Percentiles rank a stretch among this genome's conserved stretches.
These are phyloP conservation scores for Nelumbo lutea DNA, from an alignment of 164 flowering plant genomes.

Conservation along the genomic window DNA sequence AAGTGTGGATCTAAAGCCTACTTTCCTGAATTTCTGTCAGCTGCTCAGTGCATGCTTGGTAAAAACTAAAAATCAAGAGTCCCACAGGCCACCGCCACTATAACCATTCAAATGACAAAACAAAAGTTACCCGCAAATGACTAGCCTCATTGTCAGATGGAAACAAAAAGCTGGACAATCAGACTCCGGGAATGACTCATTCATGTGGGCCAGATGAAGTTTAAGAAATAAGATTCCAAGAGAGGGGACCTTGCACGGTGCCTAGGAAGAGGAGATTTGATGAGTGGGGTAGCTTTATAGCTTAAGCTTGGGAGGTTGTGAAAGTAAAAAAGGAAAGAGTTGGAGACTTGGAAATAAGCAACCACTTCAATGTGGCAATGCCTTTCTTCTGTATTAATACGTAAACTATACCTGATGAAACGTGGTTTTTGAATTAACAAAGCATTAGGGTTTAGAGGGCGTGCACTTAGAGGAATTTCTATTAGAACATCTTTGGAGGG, in stretches of 20 bases:
- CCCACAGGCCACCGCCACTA: background rate
- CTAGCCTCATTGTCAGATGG: too few species aligned
- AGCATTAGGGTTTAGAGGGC: slow-evolving; percentile 22
- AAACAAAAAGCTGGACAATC: too few species aligned
- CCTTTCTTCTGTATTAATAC: slow-evolving; percentile 2
- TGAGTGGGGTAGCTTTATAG: slow-evolving; percentile 31
- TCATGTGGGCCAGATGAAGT: slow-evolving; percentile 11
- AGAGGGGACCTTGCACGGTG: slow-evolving; percentile 10
- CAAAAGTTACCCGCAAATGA: too few species aligned
- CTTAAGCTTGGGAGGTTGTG: slow-evolving; percentile 56
- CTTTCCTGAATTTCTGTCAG: too few species aligned
- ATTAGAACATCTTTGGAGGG: slow-evolving; percentile 18
- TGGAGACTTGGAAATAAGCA: slow-evolving; percentile 25
- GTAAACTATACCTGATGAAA: slow-evolving; percentile 8
- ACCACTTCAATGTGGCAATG: slow-evolving; percentile 32
- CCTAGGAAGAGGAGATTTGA: slow-evolving; percentile 43
- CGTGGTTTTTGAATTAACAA: slow-evolving; percentile 10
- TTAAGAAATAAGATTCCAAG: slow-evolving; percentile 23
- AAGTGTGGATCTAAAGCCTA: too few species aligned
- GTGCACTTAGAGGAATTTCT: slow-evolving; percentile 17
- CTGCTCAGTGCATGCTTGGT: background rate
- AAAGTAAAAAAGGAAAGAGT: slow-evolving; percentile 50
- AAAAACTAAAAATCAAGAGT: background rate
- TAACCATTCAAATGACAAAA: background rate
- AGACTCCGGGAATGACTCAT: background rate